Evolutionary conservation across 345 rosid genomes (phyloP).

Genomic region (Lagerstroemia speciosa): DNA sequence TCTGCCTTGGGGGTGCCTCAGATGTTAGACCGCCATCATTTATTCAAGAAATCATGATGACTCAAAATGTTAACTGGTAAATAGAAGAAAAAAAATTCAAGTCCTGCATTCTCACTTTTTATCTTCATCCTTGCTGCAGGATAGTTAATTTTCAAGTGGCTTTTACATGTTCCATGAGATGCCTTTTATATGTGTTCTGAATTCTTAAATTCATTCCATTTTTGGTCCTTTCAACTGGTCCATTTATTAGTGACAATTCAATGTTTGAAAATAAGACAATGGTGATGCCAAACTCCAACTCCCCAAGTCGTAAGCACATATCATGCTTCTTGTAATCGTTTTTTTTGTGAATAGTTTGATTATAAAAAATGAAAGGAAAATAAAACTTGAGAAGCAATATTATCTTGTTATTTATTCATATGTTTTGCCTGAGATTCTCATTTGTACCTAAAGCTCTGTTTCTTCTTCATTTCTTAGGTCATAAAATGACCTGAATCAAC

Average conservation of each 20-base stretch:
- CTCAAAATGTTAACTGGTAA: constrained; percentile 7
- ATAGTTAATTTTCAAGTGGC: not conserved
- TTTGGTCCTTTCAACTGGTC: not conserved
- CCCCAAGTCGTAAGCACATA: too few relatives aligned
- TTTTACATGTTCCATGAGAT: not conserved
- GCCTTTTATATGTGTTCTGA: not conserved
- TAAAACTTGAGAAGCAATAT: too few relatives aligned
- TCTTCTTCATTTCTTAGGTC: not conserved
- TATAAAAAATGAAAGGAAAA: too few relatives aligned
- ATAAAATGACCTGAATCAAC: not conserved
- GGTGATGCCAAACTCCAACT: too few relatives aligned
- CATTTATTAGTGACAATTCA: too few relatives aligned
- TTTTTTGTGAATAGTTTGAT: too few relatives aligned
- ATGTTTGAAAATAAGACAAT: too few relatives aligned
- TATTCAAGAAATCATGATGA: constrained; percentile 50
- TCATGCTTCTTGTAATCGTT: too few relatives aligned
- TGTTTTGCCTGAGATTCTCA: not conserved
- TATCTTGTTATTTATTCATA: not conserved
- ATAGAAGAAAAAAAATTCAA: not conserved
- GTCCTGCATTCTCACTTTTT: not conserved
- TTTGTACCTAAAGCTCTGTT: not conserved
- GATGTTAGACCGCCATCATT: constrained; percentile 59
- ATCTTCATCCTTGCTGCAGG: not conserved
- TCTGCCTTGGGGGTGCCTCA: constrained; percentile 23
- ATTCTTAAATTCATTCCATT: not conserved